Evolutionary conservation across 2,329 filamentous ascomycete species (phyloP).

Genomic region (Botrytis byssoidea): DNA sequence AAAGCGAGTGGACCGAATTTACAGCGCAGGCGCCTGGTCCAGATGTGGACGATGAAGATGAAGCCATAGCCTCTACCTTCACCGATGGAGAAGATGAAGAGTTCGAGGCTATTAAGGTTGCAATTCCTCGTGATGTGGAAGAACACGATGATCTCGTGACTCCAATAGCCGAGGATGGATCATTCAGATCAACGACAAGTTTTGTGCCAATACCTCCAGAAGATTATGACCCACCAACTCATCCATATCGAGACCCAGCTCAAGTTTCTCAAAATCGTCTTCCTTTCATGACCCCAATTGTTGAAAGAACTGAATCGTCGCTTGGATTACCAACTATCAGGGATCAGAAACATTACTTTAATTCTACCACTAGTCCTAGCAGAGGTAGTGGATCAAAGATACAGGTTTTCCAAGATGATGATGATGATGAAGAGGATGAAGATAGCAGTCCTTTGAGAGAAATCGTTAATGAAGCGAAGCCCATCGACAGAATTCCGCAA

Average conservation of each 20-base stretch:
- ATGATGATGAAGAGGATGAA: conserved; percentile 36
- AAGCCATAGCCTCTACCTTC: conserved; percentile 44
- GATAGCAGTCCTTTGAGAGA: conserved; percentile 71
- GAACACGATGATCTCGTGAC: conserved; percentile 45
- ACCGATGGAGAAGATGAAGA: conserved; percentile 41
- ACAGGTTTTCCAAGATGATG: conserved; percentile 34
- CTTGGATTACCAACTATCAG: conserved; percentile 64
- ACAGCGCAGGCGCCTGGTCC: conserved; percentile 71
- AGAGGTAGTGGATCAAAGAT: conserved; percentile 43
- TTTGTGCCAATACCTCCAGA: conserved; percentile 82
- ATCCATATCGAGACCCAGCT: conserved; percentile 76
- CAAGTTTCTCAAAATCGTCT: conserved; percentile 85
- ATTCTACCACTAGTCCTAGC: conserved; percentile 71
- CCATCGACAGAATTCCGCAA: conserved; percentile 50
- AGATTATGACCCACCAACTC: conserved; percentile 76
- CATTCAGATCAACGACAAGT: conserved; percentile 49
- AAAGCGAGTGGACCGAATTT: conserved; percentile 88
- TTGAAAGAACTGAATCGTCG: conserved; percentile 90
- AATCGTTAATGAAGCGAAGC: conserved; percentile 53
- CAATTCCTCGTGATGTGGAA: conserved; percentile 38
- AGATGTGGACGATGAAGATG: conserved; percentile 42
- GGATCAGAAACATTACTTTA: conserved; percentile 56
- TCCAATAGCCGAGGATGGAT: conserved; percentile 44
- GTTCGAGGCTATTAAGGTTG: conserved; percentile 36
- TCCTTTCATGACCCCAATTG: conserved; percentile 98